phyloP scores from a whole-genome alignment of 768 basidiomycete genomes.

The Gelatoporia subvermispora region DNA sequence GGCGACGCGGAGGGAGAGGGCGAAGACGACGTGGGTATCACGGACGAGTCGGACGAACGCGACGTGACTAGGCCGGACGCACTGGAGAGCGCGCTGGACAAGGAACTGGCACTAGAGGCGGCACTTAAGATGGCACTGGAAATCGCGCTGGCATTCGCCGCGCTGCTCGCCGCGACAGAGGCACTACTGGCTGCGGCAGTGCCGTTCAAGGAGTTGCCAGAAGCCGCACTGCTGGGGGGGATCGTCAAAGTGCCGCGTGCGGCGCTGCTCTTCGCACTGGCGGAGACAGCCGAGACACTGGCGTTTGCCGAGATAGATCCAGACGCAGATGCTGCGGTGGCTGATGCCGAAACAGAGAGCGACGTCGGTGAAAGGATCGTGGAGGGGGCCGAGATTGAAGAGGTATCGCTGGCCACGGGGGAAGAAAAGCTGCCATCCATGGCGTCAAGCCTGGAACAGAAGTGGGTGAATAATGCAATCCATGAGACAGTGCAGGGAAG shows the following conservation, averaged over 20 bases:
- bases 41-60: neutral
- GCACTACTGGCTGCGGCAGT: too few relatives aligned
- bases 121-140: too few relatives aligned
- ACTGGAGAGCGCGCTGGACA: neutral
- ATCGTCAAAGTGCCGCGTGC: too few relatives aligned
- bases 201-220: too few relatives aligned
- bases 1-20: neutral
- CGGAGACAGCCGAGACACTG: neutral
- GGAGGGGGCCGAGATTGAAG: constrained; percentile 36
- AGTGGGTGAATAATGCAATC: constrained; percentile 6
- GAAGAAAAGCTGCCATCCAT: constrained; percentile 58
- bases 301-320: neutral
- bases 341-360: constrained; percentile 16
- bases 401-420: constrained; percentile 46
- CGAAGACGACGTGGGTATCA: neutral
- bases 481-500: constrained; percentile 2
- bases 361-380: constrained; percentile 20
- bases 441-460: constrained; percentile 39
- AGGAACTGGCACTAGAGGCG: neutral
- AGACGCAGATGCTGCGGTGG: constrained; percentile 20
- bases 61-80: neutral
- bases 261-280: neutral
- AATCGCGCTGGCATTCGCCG: too few relatives aligned
- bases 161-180: too few relatives aligned
- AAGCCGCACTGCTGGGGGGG: too few relatives aligned